phyloP scores from a whole-genome alignment of 306 rosid genomes.

The Citrullus colocynthis region DNA sequence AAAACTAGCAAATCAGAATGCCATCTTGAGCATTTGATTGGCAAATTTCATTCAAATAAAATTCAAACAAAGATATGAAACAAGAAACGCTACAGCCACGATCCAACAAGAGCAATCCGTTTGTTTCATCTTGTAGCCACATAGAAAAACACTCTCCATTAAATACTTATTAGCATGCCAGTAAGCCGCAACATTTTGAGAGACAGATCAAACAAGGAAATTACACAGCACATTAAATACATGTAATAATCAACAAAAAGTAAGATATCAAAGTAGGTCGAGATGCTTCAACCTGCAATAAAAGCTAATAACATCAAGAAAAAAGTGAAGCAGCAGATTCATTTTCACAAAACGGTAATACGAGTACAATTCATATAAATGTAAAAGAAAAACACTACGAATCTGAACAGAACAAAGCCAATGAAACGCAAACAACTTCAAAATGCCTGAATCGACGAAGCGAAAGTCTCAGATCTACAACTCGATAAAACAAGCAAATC shows the following conservation, averaged over 20 bases:
- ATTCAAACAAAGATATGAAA: not conserved
- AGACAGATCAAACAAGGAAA: not conserved
- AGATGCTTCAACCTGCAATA: not conserved
- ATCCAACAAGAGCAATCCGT: not conserved
- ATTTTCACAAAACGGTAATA: not conserved
- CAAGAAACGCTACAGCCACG: not conserved
- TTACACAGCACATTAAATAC: not conserved
- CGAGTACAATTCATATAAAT: not conserved
- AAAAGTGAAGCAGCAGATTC: not conserved
- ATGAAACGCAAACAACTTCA: not conserved
- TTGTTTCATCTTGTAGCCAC: not conserved
- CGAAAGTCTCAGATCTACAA: constrained; percentile 38
- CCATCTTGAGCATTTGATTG: not conserved
- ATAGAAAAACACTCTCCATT: not conserved
- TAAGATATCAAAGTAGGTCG: not conserved
- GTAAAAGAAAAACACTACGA: not conserved
- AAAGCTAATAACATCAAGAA: not conserved
- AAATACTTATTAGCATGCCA: not conserved
- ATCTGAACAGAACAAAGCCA: not conserved
- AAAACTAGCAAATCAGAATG: not conserved
- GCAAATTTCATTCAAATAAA: no score
- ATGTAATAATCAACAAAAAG: not conserved
- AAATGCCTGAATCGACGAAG: constrained; percentile 14
- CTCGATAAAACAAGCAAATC: not conserved
- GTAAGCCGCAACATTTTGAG: not conserved